phyloP scores from a whole-genome alignment of 352 stramenopile species.

The Blastocystis sp. region DNA sequence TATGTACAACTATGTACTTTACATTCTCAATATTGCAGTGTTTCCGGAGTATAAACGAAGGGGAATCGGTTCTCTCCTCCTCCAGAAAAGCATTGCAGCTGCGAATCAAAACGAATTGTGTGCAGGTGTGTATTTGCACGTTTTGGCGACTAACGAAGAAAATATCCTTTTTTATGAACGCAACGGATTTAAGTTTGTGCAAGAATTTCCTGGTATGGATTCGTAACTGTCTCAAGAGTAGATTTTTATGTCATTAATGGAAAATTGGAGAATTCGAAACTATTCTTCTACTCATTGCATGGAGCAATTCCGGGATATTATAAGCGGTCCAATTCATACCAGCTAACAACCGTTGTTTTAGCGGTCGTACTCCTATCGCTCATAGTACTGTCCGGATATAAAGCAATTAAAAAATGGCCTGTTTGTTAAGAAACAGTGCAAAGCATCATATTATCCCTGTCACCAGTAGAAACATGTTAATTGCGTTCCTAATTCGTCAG shows the following conservation, averaged over 20 bases:
- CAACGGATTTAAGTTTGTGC: conserved; percentile 11
- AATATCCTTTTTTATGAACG: conserved; percentile 8
- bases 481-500: conserved; percentile 33
- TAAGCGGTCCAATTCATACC: neutral
- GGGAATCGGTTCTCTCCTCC: neutral
- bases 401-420: neutral
- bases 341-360: neutral
- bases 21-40: conserved; percentile 51
- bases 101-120: neutral
- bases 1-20: neutral
- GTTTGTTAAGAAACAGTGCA: neutral
- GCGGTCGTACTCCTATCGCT: neutral
- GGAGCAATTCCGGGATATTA: neutral
- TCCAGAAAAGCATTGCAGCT: neutral
- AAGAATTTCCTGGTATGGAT: neutral
- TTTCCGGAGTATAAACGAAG: neutral
- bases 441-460: conserved; percentile 47
- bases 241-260: conserved; percentile 35
- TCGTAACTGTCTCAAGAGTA: neutral
- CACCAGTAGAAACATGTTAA: conserved; percentile 38
- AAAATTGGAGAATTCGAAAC: neutral
- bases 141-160: neutral
- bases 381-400: neutral
- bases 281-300: conserved; percentile 29
- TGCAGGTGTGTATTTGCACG: conserved; percentile 26